Evolutionary conservation across 2,329 filamentous ascomycete genomes (phyloP), one percentile per base, ranked within the genome.

Genomic region (Trichoderma sp.): DNA sequence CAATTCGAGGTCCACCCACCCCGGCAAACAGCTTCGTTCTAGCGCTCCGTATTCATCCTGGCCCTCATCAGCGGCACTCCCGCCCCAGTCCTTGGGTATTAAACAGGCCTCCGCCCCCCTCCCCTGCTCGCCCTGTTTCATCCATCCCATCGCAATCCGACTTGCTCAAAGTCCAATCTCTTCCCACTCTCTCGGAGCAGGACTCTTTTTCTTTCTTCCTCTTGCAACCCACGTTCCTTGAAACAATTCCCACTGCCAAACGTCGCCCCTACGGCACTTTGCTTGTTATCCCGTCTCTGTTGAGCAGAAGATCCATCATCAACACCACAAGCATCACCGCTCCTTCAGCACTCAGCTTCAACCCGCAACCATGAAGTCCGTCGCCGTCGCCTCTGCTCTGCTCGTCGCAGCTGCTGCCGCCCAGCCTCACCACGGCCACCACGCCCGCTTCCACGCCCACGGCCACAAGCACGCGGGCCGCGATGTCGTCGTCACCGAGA

Each of bases 351-450:
- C 12, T n/a, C 21, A 15, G 17, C 7, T 28, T n/a, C 41, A 26
- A 15, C 17, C 19, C 0, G 21, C 44, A 56, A 45, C 14, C 26
- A 83, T 83, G 81, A 83, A 81, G 78, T 72, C 73, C 68, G 68
- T 71, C 52, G 61, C 72, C 57, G 51, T 76, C 66, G 71, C 74
- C 62, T 76, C 72, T 41, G 72, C 72, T 55, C 55, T 76, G 63
- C 64, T 78, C 70, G 78, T 70, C 72, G 78, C 75, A 68, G 78
- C 77, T 70, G 82, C 78, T 69, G 72, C 80, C 65, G 84, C 84
- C 68, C 81, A 86, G 74, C 84, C 84, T 66, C 80, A 78, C 68
- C 76, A 78, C 69, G 69, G 69, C 63, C 74, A 74, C 67, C 73
- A 77, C 65, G 78, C 78, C 34, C 34, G 69, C 63, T 74, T 74